Evolutionary conservation across 2,329 filamentous ascomycete genomes (phyloP), one percentile per base, ranked within the genome.

Genomic region (Pseudonectria buxi): DNA sequence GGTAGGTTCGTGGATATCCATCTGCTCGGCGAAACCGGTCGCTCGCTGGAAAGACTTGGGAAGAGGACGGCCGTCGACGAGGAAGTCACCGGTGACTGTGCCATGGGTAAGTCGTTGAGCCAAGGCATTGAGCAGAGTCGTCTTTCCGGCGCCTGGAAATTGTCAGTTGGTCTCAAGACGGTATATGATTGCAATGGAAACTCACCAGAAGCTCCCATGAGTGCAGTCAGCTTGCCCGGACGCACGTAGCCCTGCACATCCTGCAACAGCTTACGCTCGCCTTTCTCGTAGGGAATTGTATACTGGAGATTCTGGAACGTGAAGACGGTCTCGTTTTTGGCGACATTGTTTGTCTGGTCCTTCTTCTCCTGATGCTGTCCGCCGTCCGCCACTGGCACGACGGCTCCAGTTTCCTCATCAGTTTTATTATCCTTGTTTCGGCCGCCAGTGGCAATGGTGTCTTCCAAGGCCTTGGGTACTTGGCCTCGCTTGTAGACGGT

Each of bases 161-260:
- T 1, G 3, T 41, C 24, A 38, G 32, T 12, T 3, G 36, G 32
- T 12, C 4, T 4, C 6, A 12, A 14, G 7, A 12, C 13, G n/a
- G 15, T 1, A 34, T 6, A 14, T 25, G 16, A 12, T 26, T 24
- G 3, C 2, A 3, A 32, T 10, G 14, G 18, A 3, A 16, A 50
- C 48, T 49, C 57, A 54, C 62, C 66, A 28, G 68, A 70, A 14
- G 68, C 66, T 25, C 69, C 82, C 85, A 90, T 90, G 1, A 89
- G 69, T 7, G 84, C 86, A 9, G 84, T 89, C 32, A 89, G 62
- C 34, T 83, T 88, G 24, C 86, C 86, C 1, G 86, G 86, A 41
- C 86, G 83, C 28, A 92, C 84, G 69, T 81, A 90, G n/a, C 86
- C 86, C 49, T 89, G 80, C 1, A 90, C 81, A 41, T 87, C 72